phyloP scores from a whole-genome alignment of 352 stramenopile genomes.

The Phytophthora tentaculata region DNA sequence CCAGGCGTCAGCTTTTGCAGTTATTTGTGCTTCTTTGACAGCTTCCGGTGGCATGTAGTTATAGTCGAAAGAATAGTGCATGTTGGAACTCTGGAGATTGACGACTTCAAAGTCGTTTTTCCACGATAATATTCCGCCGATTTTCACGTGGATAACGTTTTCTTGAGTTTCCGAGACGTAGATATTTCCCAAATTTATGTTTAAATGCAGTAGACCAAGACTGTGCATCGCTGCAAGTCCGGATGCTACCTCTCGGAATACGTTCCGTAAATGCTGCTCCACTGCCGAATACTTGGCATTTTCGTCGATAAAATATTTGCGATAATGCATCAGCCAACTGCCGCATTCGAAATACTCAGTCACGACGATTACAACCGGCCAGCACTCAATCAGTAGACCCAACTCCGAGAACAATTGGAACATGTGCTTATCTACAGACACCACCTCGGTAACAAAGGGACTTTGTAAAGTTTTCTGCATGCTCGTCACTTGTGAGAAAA shows the following conservation, averaged over 20 bases:
- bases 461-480: constrained; percentile 48
- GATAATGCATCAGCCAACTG: constrained; percentile 48
- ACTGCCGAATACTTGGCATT: constrained; percentile 26
- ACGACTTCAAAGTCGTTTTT: constrained; percentile 48
- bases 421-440: constrained; percentile 46
- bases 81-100: constrained; percentile 34
- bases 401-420: constrained; percentile 73
- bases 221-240: constrained; percentile 66
- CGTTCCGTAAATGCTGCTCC: constrained; percentile 40
- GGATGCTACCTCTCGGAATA: constrained; percentile 58
- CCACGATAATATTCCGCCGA: constrained; percentile 51
- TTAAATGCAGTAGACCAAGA: constrained; percentile 56
- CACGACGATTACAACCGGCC: constrained; percentile 60
- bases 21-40: constrained; percentile 34
- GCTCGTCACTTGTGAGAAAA: constrained; percentile 40
- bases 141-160: constrained; percentile 29
- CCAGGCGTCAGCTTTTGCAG: constrained; percentile 62
- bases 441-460: constrained; percentile 45
- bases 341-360: constrained; percentile 50
- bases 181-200: constrained; percentile 59
- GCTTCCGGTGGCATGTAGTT: constrained; percentile 53
- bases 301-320: constrained; percentile 8
- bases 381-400: constrained; percentile 66
- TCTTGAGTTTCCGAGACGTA: constrained; percentile 35
- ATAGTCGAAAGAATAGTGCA: constrained; percentile 49